Evolutionary conservation across 129 eudicot genomes (phyloP).

Genomic region (Chrysanthemum lavandulifolium): DNA sequence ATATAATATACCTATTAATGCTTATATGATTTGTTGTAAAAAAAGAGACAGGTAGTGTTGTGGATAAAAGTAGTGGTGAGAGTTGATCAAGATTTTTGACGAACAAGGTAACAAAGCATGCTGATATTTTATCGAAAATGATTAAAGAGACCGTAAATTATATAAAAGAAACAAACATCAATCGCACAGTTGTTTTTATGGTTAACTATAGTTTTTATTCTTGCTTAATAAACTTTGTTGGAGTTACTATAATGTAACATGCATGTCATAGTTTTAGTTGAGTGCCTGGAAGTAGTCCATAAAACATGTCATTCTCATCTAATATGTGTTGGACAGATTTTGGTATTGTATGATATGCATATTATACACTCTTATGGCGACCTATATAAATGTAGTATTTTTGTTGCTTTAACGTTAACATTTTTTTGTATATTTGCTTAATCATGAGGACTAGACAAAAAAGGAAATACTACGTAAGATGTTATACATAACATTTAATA

Average conservation of each 20-base stretch:
- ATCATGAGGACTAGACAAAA: no score
- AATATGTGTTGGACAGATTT: no score
- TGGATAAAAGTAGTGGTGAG: slow-evolving; percentile 63
- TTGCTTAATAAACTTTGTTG: slow-evolving; percentile 25
- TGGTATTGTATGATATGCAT: no score
- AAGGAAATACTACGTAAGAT: no score
- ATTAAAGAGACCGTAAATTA: slow-evolving; percentile 45
- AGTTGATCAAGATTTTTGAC: slow-evolving; percentile 67
- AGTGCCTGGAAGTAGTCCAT: no score
- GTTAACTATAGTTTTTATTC: slow-evolving; percentile 17
- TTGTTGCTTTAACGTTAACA: no score
- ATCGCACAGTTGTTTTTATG: slow-evolving; percentile 20
- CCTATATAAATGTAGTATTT: no score
- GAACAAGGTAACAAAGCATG: slow-evolving; percentile 82
- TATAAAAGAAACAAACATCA: slow-evolving; percentile 62
- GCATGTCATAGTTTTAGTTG: not conserved
- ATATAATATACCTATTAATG: slow-evolving; percentile 30
- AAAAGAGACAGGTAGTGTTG: slow-evolving; percentile 70
- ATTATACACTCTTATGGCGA: no score
- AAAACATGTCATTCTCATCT: no score
- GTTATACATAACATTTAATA: no score
- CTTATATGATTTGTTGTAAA: slow-evolving; percentile 53
- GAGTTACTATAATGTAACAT: slow-evolving; percentile 24
- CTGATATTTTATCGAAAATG: slow-evolving; percentile 73
- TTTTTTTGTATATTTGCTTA: no score